A percentile compares a stretch with the other conserved stretches of the same genome.
phyloP scores from a whole-genome alignment of 306 rosid species.

The Hippophae gyantsensis region DNA sequence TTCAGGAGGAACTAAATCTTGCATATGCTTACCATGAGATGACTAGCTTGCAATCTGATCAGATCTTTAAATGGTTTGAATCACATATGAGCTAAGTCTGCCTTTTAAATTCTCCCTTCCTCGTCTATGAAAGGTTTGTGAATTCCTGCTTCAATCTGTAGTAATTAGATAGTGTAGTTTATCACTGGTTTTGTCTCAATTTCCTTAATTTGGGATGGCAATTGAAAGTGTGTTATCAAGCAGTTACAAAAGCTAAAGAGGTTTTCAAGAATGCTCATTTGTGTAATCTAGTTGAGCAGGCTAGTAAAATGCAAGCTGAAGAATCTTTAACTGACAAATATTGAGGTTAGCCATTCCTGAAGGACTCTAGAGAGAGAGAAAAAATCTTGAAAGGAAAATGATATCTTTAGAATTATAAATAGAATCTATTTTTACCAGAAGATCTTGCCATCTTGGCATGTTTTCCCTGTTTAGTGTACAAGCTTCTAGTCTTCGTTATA shows the following conservation, averaged over 20 bases:
- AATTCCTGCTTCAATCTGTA: conserved; percentile 8
- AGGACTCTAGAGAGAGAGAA: no score
- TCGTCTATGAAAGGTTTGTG: conserved; percentile 1
- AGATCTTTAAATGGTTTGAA: conserved; percentile 65
- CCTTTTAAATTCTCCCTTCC: not conserved
- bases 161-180: conserved; percentile 1
- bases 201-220: conserved; percentile 4
- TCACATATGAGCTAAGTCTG: conserved; percentile 41
- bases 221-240: not conserved
- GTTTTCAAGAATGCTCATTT: no score
- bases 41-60: conserved; percentile 64
- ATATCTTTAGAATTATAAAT: no score
- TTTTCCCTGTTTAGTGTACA: not conserved
- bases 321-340: no score
- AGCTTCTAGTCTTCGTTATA: not conserved
- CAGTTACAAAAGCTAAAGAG: no score
- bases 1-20: conserved; percentile 87
- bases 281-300: no score
- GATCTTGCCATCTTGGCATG: no score
- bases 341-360: no score
- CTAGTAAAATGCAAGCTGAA: no score
- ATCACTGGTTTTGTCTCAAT: not conserved
- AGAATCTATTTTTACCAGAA: no score
- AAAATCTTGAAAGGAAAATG: no score
- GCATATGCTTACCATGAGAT: conserved; percentile 85